These are phyloP conservation scores for Claviceps sp. DNA, from an alignment of 2,329 filamentous ascomycete species.

Conservation along the genomic window DNA sequence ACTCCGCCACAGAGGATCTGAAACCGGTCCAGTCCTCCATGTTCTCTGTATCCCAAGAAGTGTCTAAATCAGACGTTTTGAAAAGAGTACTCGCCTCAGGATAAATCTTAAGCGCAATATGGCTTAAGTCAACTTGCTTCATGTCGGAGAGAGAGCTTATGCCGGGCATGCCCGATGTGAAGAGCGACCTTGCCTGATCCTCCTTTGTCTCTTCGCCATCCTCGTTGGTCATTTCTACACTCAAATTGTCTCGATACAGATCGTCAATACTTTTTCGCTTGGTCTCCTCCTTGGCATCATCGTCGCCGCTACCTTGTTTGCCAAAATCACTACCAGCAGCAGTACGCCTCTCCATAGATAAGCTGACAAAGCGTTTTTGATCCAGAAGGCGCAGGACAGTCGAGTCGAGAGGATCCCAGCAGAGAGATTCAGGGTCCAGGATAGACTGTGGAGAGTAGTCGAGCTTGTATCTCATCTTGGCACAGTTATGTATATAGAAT, in stretches of 20 bases:
- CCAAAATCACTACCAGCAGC: background rate
- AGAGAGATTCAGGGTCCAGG: conserved; percentile 52
- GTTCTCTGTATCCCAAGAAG: conserved; percentile 40
- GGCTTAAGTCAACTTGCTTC: conserved; percentile 40
- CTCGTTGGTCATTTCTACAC: background rate
- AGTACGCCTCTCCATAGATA: conserved; percentile 23
- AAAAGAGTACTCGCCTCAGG: conserved; percentile 21
- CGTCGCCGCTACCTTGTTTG: background rate
- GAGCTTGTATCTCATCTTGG: conserved; percentile 78
- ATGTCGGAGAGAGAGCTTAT: conserved; percentile 44
- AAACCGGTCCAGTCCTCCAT: conserved; percentile 36
- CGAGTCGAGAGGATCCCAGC: conserved; percentile 47
- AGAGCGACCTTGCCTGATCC: conserved; percentile 28
- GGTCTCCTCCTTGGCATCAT: background rate
- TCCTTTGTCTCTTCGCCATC: conserved; percentile 11
- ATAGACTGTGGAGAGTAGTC: conserved; percentile 65
- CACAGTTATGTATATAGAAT: conserved; percentile 69
- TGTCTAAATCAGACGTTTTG: conserved; percentile 36
- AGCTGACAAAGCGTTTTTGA: conserved; percentile 41
- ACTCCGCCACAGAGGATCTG: conserved; percentile 51
- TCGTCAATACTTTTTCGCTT: background rate
- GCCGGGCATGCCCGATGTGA: conserved; percentile 54
- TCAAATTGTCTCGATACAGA: conserved; percentile 1
- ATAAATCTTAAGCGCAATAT: conserved; percentile 40
- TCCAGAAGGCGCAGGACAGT: conserved; percentile 37